Evolutionary conservation across 2,329 filamentous ascomycete species (phyloP).

Genomic region (Phialemoniopsis sp.): DNA sequence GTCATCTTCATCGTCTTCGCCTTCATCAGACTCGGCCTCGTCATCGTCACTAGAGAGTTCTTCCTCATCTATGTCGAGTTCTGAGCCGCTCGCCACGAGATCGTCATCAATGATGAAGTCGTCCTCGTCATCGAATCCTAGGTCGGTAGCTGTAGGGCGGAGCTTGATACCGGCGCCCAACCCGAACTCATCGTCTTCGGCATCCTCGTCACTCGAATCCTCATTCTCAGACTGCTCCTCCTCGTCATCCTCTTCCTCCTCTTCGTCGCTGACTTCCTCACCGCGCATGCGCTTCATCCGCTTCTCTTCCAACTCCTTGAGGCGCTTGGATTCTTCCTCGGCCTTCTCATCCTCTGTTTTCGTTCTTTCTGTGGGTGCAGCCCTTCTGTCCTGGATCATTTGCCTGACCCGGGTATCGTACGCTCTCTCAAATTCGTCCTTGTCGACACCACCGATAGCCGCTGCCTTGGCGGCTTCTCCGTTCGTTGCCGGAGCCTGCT

Average conservation of each 20-base stretch:
- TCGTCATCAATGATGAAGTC: constrained; percentile 90
- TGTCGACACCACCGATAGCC: constrained; percentile 50
- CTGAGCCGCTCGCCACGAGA: constrained; percentile 77
- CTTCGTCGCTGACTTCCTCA: constrained; percentile 64
- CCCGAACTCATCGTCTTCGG: constrained; percentile 53
- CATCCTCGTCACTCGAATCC: constrained; percentile 30
- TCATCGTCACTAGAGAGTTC: constrained; percentile 48
- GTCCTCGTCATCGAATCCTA: constrained; percentile 88
- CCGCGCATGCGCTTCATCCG: constrained; percentile 84
- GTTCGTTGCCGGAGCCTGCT: constrained; percentile 17
- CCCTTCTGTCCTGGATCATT: constrained; percentile 78
- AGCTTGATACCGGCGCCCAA: constrained; percentile 56
- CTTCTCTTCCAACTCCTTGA: constrained; percentile 80
- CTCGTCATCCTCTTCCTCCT: constrained; percentile 47
- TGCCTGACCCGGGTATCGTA: constrained; percentile 84
- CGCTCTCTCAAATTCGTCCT: constrained; percentile 71
- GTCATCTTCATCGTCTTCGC: constrained; percentile 48
- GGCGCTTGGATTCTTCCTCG: constrained; percentile 68
- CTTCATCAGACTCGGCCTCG: constrained; percentile 24
- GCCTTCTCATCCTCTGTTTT: constrained; percentile 88
- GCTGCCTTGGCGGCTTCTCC: constrained; percentile 8
- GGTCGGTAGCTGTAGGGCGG: constrained; percentile 51
- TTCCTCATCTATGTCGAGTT: constrained; percentile 53
- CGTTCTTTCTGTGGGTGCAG: constrained; percentile 79
- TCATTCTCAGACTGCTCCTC: constrained; percentile 32